phyloP scores from a whole-genome alignment of 2,329 filamentous ascomycete genomes.

The Paecilomyces formosus region DNA sequence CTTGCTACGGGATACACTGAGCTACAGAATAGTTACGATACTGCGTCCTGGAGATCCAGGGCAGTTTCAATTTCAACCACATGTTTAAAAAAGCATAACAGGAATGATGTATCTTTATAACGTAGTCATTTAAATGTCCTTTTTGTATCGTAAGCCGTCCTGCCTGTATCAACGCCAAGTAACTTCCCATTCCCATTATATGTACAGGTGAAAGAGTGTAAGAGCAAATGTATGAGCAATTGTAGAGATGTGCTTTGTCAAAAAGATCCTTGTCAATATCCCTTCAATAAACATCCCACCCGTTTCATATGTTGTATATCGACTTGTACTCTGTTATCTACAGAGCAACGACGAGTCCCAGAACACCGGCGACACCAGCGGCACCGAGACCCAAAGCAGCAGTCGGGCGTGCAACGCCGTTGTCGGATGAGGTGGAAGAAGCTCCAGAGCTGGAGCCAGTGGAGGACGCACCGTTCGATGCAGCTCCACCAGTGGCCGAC shows the following conservation, averaged over 20 bases:
- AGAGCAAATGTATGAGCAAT: background rate
- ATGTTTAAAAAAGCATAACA: background rate
- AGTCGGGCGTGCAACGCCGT: background rate
- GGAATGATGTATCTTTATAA: background rate
- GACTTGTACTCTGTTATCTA: background rate
- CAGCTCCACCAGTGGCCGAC: background rate
- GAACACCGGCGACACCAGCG: background rate
- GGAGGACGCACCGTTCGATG: background rate
- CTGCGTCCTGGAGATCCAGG: too few relatives aligned
- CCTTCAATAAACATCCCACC: background rate
- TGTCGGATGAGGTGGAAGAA: background rate
- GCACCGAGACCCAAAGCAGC: background rate
- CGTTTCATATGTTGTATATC: background rate
- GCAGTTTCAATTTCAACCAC: too few relatives aligned
- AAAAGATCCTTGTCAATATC: background rate
- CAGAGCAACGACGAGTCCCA: background rate
- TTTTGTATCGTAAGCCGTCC: background rate
- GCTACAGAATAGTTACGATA: too few relatives aligned
- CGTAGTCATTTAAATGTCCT: background rate
- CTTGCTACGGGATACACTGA: too few relatives aligned
- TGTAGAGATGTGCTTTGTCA: too few relatives aligned
- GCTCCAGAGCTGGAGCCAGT: background rate
- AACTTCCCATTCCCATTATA: background rate
- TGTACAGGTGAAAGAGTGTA: background rate
- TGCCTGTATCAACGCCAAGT: background rate